A percentile compares a stretch with the other conserved stretches of the same genome.
Conservation (phyloP, 2,329 filamentous ascomycete species). For the Sarocladium kiliense region DNA sequence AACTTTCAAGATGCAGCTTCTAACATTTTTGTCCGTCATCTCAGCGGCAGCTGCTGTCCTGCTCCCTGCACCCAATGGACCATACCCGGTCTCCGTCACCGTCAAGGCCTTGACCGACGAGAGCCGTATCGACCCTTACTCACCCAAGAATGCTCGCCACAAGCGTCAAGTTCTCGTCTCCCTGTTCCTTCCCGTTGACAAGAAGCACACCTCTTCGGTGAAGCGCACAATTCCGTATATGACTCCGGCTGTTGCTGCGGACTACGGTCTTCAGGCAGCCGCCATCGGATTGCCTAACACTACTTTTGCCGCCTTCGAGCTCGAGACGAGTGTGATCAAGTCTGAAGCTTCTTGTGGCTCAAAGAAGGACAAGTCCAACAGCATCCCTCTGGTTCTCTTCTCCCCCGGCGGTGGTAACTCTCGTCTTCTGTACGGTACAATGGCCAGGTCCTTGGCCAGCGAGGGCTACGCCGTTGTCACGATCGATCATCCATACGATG, state of each 20-base stretch:
- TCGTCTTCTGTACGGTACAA: slow-evolving; percentile 35
- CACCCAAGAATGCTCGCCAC: slow-evolving; percentile 16
- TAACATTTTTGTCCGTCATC: not conserved
- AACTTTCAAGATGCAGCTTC: not conserved
- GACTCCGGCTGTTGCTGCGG: slow-evolving; percentile 24
- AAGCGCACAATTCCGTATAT: slow-evolving; percentile 23
- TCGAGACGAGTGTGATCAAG: slow-evolving; percentile 22
- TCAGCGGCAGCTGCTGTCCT: not conserved
- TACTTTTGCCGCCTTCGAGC: slow-evolving; percentile 18
- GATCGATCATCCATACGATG: slow-evolving; percentile 45
- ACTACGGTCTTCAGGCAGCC: slow-evolving; percentile 21
- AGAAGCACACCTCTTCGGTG: slow-evolving; percentile 15
- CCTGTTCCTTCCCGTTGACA: slow-evolving; percentile 23
- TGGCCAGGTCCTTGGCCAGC: slow-evolving; percentile 39
- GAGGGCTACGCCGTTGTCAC: slow-evolving; percentile 40
- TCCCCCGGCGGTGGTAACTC: slow-evolving; percentile 39
- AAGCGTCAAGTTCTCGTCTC: slow-evolving; percentile 23
- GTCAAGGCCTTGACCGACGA: slow-evolving; percentile 23
- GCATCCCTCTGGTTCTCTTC: slow-evolving; percentile 30
- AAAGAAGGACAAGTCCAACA: slow-evolving; percentile 3
- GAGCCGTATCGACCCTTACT: slow-evolving; percentile 25
- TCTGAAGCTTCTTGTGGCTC: slow-evolving; percentile 10
- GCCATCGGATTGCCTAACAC: slow-evolving; percentile 24
- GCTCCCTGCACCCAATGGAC: slow-evolving; percentile 10
- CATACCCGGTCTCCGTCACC: slow-evolving; percentile 11